Evolutionary conservation across 108 stramenopile genomes (phyloP).

Genomic region (Cyclotella kingstonii): DNA sequence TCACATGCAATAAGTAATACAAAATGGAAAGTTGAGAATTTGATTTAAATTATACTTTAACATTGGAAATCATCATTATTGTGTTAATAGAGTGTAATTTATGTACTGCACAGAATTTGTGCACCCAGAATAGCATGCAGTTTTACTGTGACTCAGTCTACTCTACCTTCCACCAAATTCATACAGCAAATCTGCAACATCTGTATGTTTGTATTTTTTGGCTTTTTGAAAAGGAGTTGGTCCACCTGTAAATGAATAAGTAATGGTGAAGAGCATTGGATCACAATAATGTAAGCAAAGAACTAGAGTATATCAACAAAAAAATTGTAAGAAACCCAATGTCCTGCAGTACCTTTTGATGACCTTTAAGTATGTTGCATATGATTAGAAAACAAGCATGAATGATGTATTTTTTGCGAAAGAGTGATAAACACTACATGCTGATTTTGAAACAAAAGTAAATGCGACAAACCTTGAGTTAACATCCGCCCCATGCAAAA

Average conservation of each 20-base stretch:
- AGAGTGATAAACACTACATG: too few species aligned
- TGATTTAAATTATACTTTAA: too few species aligned
- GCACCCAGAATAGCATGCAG: too few species aligned
- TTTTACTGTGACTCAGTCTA: too few species aligned
- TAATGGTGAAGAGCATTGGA: not conserved
- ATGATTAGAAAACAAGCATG: not conserved
- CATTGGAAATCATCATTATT: too few species aligned
- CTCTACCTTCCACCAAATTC: conserved; percentile 33
- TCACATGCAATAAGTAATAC: too few species aligned
- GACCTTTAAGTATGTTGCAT: too few species aligned
- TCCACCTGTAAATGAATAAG: conserved; percentile 13
- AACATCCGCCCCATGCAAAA: conserved; percentile 34
- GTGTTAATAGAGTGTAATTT: too few species aligned
- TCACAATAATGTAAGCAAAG: not conserved
- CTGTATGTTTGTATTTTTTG: conserved; percentile 36
- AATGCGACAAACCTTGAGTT: conserved; percentile 14
- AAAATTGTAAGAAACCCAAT: not conserved
- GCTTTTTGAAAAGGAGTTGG: conserved; percentile 42
- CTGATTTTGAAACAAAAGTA: not conserved
- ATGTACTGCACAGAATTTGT: too few species aligned
- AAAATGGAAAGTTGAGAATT: too few species aligned
- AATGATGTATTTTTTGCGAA: not conserved
- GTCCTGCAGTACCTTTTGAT: conserved; percentile 13
- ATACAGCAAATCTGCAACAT: conserved; percentile 38
- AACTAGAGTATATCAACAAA: not conserved